These are phyloP conservation scores for slime mould (Dictyostelium discoideum) DNA, from an alignment of 78 protist genomes.

Conservation along the genomic window dicty_2.7 NC_007090.3:4326501-4327000, in stretches of 20 bases:
- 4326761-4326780: constrained; percentile 38
- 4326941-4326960: no score
- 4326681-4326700: constrained; percentile 32
- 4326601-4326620: constrained; percentile 34
- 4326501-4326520: constrained; percentile 35
- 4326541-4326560: background rate
- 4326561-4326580: no score
- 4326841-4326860: constrained; percentile 32
- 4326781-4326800: constrained; percentile 53
- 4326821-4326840: constrained; percentile 39
- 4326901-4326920: background rate
- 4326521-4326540: constrained; percentile 32
- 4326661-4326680: background rate
- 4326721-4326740: constrained; percentile 19
- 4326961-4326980: background rate
- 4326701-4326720: constrained; percentile 12
- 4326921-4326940: background rate
- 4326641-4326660: constrained; percentile 31
- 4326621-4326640: constrained; percentile 20
- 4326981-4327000: background rate
- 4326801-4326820: constrained; percentile 55
- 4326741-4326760: constrained; percentile 23
- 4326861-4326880: constrained; percentile 30
- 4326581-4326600: no score
- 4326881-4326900: background rate